A percentile compares a stretch with the other conserved stretches of the same genome.
phyloP scores from a whole-genome alignment of 768 basidiomycete genomes.

The Mycena capillaripes region DNA sequence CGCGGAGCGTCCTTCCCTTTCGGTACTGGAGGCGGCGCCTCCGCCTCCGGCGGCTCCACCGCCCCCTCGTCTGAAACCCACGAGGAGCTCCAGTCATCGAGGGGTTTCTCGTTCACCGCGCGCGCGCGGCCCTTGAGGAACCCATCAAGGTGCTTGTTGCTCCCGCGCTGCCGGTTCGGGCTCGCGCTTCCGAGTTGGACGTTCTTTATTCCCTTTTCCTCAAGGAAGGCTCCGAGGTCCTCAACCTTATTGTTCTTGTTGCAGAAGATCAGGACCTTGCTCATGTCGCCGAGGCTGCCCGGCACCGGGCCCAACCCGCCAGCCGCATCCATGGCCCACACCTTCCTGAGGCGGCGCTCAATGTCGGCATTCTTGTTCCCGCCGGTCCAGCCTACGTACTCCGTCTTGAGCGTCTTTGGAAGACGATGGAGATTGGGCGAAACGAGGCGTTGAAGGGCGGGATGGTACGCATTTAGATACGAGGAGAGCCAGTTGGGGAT shows the following conservation, averaged over 20 bases:
- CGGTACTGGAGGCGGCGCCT: neutral
- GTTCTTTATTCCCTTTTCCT: slow-evolving; percentile 71
- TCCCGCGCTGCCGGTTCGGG: slow-evolving; percentile 71
- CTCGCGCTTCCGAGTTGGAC: slow-evolving; percentile 76
- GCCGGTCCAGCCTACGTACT: slow-evolving; percentile 82
- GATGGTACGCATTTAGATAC: slow-evolving; percentile 76
- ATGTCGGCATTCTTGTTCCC: slow-evolving; percentile 89
- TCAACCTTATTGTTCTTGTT: slow-evolving; percentile 82
- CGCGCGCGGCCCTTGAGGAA: slow-evolving; percentile 65
- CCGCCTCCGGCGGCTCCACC: slow-evolving; percentile 5
- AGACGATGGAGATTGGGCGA: slow-evolving; percentile 87
- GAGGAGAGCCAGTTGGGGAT: slow-evolving; percentile 82
- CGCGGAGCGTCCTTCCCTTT: neutral
- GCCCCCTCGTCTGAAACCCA: slow-evolving; percentile 29
- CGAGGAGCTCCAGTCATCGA: slow-evolving; percentile 10
- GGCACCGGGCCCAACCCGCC: slow-evolving; percentile 30
- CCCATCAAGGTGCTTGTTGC: slow-evolving; percentile 81
- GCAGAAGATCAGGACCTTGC: slow-evolving; percentile 87
- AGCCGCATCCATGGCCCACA: slow-evolving; percentile 80
- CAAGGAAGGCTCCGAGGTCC: slow-evolving; percentile 70
- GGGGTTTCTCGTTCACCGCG: neutral
- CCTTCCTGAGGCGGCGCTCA: slow-evolving; percentile 75
- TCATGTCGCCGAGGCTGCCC: slow-evolving; percentile 49
- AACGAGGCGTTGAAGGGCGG: slow-evolving; percentile 76
- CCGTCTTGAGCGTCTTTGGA: slow-evolving; percentile 76